phyloP scores from a whole-genome alignment of 371 early-diverging fungal genomes.

The Cokeromyces recurvatus region DNA sequence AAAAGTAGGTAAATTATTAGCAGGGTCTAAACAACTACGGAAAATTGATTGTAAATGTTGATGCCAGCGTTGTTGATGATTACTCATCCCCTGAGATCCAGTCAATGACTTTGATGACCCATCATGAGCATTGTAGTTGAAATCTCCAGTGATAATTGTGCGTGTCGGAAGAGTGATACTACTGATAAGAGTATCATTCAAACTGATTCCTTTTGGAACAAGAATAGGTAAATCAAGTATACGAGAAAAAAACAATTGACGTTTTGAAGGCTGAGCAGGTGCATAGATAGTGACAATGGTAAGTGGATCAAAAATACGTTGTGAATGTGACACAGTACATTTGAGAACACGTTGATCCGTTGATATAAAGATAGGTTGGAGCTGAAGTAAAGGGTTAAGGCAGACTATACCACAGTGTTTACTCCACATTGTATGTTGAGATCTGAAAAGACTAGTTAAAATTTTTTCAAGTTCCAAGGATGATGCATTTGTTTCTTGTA shows the following conservation, averaged over 20 bases:
- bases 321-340: background rate
- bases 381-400: background rate
- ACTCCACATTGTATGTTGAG: background rate
- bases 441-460: background rate
- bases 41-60: no score
- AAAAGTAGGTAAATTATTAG: no score
- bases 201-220: no score
- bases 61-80: no score
- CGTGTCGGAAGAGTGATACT: no score
- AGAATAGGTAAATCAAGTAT: no score
- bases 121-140: no score
- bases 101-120: no score
- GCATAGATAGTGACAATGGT: conserved; percentile 2
- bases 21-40: no score
- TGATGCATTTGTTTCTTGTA: conserved; percentile 7
- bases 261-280: background rate
- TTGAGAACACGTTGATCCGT: background rate
- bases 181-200: no score
- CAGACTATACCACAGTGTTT: conserved; percentile 5
- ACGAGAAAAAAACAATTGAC: background rate
- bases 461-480: background rate
- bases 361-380: background rate
- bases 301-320: background rate
- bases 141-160: no score
- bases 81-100: no score